Percentiles rank a stretch among this genome's conserved stretches.
Conservation (phyloP, 805 yeast species). For the Yarrowia deformans region DNA sequence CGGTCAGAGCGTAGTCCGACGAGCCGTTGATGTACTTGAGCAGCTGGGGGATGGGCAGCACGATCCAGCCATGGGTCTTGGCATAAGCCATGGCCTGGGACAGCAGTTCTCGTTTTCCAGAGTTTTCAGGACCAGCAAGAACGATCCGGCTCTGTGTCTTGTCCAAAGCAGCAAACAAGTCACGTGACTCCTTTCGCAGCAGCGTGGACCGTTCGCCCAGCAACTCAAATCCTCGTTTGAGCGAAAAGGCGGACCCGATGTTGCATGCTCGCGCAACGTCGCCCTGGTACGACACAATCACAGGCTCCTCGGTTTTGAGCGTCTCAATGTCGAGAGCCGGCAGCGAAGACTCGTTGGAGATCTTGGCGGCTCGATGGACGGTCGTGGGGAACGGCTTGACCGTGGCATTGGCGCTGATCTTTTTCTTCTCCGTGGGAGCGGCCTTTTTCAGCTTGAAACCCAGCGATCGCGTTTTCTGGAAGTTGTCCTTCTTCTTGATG, state of each 20-base stretch:
- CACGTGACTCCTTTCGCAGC: slow-evolving; percentile 16
- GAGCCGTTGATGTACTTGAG: slow-evolving; percentile 31
- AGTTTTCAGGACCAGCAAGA: slow-evolving; percentile 7
- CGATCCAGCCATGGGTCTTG: slow-evolving; percentile 16
- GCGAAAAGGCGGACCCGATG: slow-evolving; percentile 5
- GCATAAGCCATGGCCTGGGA: slow-evolving; percentile 34
- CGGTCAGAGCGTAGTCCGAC: slow-evolving; percentile 28
- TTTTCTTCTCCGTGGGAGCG: slow-evolving; percentile 19
- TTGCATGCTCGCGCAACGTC: slow-evolving; percentile 3
- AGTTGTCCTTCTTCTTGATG: slow-evolving; percentile 5
- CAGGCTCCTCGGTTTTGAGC: background rate
- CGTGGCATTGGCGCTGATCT: slow-evolving; percentile 2
- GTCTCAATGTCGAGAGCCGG: slow-evolving; percentile 13
- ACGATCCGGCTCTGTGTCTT: background rate
- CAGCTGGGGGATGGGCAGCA: slow-evolving; percentile 34
- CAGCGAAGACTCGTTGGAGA: background rate
- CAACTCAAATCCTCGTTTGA: slow-evolving; percentile 37
- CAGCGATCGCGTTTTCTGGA: slow-evolving; percentile 10
- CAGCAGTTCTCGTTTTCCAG: slow-evolving; percentile 27
- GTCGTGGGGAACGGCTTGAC: slow-evolving; percentile 16
- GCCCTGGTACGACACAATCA: slow-evolving; percentile 12
- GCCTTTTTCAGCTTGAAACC: slow-evolving; percentile 38
- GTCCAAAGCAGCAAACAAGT: background rate
- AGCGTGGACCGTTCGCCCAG: slow-evolving; percentile 33
- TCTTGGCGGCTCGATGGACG: slow-evolving; percentile 5